These are phyloP conservation scores for Clarireedia sp. DNA, from an alignment of 2,329 filamentous ascomycete species.

Conservation along the genomic window DNA sequence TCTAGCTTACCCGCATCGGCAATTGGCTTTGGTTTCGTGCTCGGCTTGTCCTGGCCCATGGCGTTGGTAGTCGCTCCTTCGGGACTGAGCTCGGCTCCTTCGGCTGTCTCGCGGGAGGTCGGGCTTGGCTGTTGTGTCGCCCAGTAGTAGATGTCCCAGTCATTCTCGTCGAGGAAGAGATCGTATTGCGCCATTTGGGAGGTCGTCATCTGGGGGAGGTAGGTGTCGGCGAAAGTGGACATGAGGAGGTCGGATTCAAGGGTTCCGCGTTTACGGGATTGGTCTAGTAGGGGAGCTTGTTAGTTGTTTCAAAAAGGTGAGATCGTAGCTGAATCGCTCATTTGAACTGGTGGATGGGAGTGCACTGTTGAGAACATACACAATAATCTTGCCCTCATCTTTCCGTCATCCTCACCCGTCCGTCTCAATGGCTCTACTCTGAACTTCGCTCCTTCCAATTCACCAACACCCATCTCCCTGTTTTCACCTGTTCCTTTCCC, in stretches of 20 bases:
- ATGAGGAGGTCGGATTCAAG: conserved; percentile 93
- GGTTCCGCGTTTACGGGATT: conserved; percentile 91
- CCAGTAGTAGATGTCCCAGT: conserved; percentile 99
- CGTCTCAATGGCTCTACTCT: conserved; percentile 84
- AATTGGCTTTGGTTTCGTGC: background rate
- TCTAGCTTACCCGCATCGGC: conserved; percentile 22
- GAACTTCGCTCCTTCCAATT: conserved; percentile 80
- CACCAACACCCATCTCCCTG: conserved; percentile 65
- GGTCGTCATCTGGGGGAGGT: conserved; percentile 66
- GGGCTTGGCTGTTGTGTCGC: conserved; percentile 72
- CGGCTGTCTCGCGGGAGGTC: conserved; percentile 48
- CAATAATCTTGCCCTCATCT: conserved; percentile 80
- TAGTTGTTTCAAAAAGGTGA: conserved; percentile 7
- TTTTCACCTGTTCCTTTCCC: conserved; percentile 40
- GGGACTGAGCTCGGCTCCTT: conserved; percentile 38
- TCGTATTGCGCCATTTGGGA: conserved; percentile 79
- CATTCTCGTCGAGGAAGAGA: conserved; percentile 92
- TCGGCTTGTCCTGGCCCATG: background rate
- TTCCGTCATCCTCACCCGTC: conserved; percentile 72
- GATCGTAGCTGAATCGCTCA: background rate
- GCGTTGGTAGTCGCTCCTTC: conserved; percentile 12
- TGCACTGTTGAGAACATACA: conserved; percentile 33
- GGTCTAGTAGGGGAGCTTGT: conserved; percentile 51
- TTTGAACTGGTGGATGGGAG: background rate
- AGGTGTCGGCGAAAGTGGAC: conserved; percentile 81